Percentiles rank a stretch among this genome's conserved stretches.
Evolutionary conservation across 345 rosid genomes (phyloP).

Genomic region (Erodium maritimum): DNA sequence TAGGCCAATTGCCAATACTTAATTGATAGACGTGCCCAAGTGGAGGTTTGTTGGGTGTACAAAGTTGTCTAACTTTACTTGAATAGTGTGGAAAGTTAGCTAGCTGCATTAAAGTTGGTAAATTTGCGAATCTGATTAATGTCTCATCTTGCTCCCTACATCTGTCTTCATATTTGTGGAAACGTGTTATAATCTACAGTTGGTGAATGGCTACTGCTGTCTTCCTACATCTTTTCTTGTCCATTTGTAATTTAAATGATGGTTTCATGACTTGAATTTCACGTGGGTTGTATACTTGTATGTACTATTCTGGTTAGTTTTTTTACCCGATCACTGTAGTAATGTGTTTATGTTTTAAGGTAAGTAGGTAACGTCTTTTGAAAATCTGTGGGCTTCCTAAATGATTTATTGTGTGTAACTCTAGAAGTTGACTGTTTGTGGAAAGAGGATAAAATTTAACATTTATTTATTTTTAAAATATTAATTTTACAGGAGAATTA

Average conservation of each 20-base stretch:
- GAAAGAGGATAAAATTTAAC: not conserved
- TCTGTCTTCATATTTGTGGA: no score
- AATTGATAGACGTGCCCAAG: no score
- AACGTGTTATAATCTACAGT: no score
- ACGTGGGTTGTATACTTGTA: not conserved
- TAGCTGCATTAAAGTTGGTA: no score
- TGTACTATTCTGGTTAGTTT: no score
- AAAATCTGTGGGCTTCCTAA: not conserved
- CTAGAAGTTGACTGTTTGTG: not conserved
- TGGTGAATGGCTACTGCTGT: not conserved
- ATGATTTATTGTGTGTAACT: not conserved
- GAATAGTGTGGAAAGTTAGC: no score
- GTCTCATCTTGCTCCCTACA: no score
- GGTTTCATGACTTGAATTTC: not conserved
- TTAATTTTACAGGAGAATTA: slow-evolving; percentile 56
- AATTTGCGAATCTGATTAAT: no score
- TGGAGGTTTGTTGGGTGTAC: no score
- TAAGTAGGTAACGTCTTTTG: no score
- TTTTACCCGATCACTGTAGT: not conserved
- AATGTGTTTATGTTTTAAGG: not conserved
- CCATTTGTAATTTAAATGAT: not conserved
- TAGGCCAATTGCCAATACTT: not conserved
- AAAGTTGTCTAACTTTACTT: no score
- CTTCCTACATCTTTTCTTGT: not conserved
- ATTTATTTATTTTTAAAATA: not conserved